These are phyloP conservation scores for Echinosophora koreensis DNA, from an alignment of 306 rosid species.

Conservation along the genomic window DNA sequence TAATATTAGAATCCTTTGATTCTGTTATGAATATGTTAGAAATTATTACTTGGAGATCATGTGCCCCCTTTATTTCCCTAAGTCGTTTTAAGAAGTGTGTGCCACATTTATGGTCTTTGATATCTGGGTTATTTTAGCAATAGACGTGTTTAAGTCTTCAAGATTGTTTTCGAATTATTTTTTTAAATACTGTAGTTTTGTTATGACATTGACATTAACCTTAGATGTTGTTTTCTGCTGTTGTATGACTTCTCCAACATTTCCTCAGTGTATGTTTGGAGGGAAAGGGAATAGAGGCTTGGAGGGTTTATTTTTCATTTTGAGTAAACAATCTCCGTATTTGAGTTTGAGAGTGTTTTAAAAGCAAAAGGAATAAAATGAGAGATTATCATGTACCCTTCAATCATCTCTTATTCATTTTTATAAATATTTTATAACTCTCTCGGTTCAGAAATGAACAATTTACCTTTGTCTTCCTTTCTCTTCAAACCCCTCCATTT, in stretches of 20 bases:
- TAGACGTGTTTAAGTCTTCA: slow-evolving; percentile 1
- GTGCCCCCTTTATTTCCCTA: neutral
- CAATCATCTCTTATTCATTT: neutral
- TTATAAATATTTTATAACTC: neutral
- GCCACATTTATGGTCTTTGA: neutral
- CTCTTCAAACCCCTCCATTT: neutral
- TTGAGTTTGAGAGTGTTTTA: too few relatives aligned
- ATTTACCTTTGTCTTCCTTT: neutral
- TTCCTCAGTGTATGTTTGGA: neutral
- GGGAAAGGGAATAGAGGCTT: neutral
- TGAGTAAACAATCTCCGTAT: neutral
- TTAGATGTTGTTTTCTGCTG: neutral
- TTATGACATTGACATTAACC: neutral
- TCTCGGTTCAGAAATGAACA: neutral
- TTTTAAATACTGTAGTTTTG: neutral
- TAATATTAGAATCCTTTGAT: too few relatives aligned
- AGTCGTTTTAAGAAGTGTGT: neutral
- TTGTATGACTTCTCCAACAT: neutral
- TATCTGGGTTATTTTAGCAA: slow-evolving; percentile 14
- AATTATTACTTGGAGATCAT: neutral
- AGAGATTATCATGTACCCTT: neutral
- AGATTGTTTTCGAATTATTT: neutral
- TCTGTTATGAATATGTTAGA: too few relatives aligned
- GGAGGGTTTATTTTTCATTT: neutral
- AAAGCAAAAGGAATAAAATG: neutral